Conservation (phyloP, 306 rosid species). For the Cicer arietinum region DNA sequence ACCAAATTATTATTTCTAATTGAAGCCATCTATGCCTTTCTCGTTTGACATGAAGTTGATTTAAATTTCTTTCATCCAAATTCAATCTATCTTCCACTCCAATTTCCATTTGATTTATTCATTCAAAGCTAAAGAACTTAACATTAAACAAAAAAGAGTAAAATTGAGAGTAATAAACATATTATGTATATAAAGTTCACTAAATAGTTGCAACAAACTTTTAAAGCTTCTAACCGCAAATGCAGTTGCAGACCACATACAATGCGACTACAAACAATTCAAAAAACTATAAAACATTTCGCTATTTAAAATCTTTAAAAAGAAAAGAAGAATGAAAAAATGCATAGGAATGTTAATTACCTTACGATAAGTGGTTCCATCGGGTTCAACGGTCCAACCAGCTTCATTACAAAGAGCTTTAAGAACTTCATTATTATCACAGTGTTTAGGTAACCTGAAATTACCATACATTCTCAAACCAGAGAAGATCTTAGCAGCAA, state of each 20-base stretch:
- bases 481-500: slow-evolving; percentile 89
- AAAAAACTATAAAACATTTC: no score
- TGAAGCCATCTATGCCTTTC: neutral
- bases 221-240: no score
- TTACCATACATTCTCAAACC: slow-evolving; percentile 94
- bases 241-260: no score
- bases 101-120: neutral
- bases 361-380: slow-evolving; percentile 96
- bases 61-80: no score
- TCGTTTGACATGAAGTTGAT: neutral
- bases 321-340: neutral
- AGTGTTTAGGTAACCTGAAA: slow-evolving; percentile 90
- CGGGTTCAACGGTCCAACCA: slow-evolving; percentile 92
- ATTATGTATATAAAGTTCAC: no score
- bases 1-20: neutral
- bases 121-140: neutral
- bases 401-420: slow-evolving; percentile 94
- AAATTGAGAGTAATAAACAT: neutral
- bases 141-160: neutral
- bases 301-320: neutral
- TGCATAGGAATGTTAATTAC: slow-evolving; percentile 45
- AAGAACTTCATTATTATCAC: slow-evolving; percentile 96
- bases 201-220: no score
- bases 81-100: no score
- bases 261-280: no score